Evolutionary conservation across 2,329 filamentous ascomycete genomes (phyloP), one percentile per base, ranked within the genome.

Genomic region (Penicillium olsonii): DNA sequence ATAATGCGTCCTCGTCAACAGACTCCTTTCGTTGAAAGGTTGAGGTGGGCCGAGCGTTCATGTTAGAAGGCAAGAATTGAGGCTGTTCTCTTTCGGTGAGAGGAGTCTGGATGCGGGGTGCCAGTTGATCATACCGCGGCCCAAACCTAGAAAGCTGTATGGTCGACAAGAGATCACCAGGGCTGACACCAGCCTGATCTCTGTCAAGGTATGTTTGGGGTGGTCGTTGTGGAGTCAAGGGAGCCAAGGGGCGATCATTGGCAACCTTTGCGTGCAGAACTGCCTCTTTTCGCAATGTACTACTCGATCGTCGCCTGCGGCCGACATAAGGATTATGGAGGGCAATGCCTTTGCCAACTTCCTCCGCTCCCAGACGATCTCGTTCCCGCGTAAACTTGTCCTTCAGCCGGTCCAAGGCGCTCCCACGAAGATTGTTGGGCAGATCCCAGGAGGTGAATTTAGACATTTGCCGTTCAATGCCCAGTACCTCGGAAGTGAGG

Each of bases 401-500:
- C 67, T 97, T 97, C 17, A 99, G 74, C 17, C 92, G 81, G 54
- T 88, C 84, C 31, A 99, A 67, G 0, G 92, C 88, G 50, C 88
- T 83, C 5, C 94, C 94, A 24, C 92, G 85, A 7, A 99, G 77
- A 51, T 94, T 87, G 60, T 96, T 96, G 1, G 95, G 94, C 37
- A 99, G 76, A 64, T 97, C 91, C 63, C 91, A 94, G 17, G 85
- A 87, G 0, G 92, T 96, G 67, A 91, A 96, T 58, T 88, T 89
- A 67, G 94, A 87, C 88, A 99, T 96, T 55, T 90, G 86, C 67
- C 89, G 90, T 67, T 99, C 94, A 0, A 92, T 96, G 41, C 91
- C 87, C 11, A 99, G 72, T 0, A 99, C 92, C 64, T 99, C 94
- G 33, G 86, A 89, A 0, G 90, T 95, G 35, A 99, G 73, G 1